Evolutionary conservation across 768 basidiomycete species (phyloP).

Genomic region (Tulasnella sp.): DNA sequence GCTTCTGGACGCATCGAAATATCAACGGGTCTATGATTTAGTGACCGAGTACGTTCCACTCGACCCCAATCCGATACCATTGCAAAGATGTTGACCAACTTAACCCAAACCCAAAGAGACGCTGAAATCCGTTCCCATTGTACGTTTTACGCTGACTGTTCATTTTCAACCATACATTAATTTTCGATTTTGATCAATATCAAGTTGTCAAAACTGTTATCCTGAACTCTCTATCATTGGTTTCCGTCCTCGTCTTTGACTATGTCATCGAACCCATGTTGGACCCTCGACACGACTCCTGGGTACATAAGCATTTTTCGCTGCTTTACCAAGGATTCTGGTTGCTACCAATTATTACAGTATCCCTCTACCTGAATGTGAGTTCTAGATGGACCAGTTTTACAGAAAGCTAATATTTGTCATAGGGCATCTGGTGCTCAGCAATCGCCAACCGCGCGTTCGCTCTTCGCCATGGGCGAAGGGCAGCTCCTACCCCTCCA

Average conservation of each 20-base stretch:
- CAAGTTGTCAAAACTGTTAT: conserved; percentile 55
- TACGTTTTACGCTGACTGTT: conserved; percentile 12
- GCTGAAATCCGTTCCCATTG: conserved; percentile 55
- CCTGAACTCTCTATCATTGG: conserved; percentile 56
- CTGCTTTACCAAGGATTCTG: conserved; percentile 68
- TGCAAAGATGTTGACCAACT: no score
- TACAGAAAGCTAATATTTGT: neutral
- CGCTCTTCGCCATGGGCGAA: conserved; percentile 53
- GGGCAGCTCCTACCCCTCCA: conserved; percentile 35
- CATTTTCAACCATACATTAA: neutral
- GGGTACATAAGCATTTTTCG: conserved; percentile 58
- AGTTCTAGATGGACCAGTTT: conserved; percentile 22
- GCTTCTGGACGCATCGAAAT: conserved; percentile 57
- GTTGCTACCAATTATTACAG: conserved; percentile 62
- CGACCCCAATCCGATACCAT: no score
- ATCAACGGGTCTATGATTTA: conserved; percentile 48
- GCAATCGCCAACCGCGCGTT: conserved; percentile 64
- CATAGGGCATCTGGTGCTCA: conserved; percentile 63
- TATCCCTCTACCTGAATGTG: conserved; percentile 74
- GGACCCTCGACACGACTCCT: conserved; percentile 37
- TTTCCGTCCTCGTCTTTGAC: conserved; percentile 67
- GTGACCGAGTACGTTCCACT: conserved; percentile 41
- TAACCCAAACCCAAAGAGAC: conserved; percentile 43
- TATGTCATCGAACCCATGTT: conserved; percentile 55
- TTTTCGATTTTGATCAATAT: neutral